Evolutionary conservation across 176 grass and related monocot genomes (phyloP), one percentile per base, ranked within the genome.

Genomic region (Cymbopogon citratus): DNA sequence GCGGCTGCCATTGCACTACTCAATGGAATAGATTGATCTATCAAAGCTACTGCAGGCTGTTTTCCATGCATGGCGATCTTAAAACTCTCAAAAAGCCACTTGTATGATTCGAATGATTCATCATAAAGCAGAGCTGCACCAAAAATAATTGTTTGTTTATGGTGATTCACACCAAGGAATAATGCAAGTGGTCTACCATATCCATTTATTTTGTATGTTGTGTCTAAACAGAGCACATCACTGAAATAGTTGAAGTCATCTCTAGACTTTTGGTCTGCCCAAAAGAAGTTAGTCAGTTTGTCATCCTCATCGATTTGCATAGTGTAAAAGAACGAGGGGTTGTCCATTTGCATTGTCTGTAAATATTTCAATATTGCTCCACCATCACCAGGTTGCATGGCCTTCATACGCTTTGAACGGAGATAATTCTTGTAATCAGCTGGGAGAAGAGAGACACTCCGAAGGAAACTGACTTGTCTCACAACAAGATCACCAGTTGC

Each of bases 281-380:
- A 98, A 86, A 98, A 95, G 84, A 98, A 89, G 68, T 98, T 98
- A 19, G 95, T 95, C 79, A 98, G 75, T 69, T 88, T 98, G 82
- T 98, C 95, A 83, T 98, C 95, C 80, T 98, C 95, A 80, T 98
- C 95, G 65, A 98, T 88, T 85, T 95, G 95, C 84, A 98, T 98
- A 49, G 90, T 88, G 85, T 95, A 98, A 82, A 95, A 95, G 84
- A 98, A 98, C 9, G 87, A 84, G 25, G 92, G 90, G 21, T 86
- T 94, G 79, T 95, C 92, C 67, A 98, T 89, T 84, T 94, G 90
- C 92, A 95, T 98, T 71, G 88, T 98, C 82, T 98, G 95, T 40
- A 98, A 81, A 83, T 98, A 98, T 81, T 98, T 98, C 70, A 98
- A 90, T 77, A 93, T 91, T 0, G 95, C 86, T 70, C 92, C 91